These are phyloP conservation scores for Pseudotsuga menziesii DNA, from an alignment of 75 land plant genomes.

Conservation along the genomic window DNA sequence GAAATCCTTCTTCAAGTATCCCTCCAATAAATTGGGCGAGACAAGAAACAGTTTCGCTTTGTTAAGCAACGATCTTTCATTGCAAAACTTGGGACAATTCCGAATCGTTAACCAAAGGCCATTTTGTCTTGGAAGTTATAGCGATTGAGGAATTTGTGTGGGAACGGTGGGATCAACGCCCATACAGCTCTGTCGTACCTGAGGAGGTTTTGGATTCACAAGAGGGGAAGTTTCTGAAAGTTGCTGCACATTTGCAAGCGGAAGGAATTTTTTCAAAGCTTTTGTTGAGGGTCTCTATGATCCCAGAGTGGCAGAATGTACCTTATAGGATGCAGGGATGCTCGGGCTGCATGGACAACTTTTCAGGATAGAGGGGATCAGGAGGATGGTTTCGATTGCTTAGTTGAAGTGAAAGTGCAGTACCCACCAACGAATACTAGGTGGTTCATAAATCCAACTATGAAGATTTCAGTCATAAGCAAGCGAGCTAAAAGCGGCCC, in stretches of 20 bases:
- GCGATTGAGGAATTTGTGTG: slow-evolving; percentile 47
- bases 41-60: slow-evolving; percentile 12
- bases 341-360: slow-evolving; percentile 27
- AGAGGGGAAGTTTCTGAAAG: slow-evolving; percentile 36
- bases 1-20: slow-evolving; percentile 53
- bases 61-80: slow-evolving; percentile 50
- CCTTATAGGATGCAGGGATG: slow-evolving; percentile 61
- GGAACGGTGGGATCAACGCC: slow-evolving; percentile 19
- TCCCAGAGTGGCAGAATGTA: slow-evolving; percentile 46
- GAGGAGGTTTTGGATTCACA: slow-evolving; percentile 6
- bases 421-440: slow-evolving; percentile 63
- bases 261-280: slow-evolving; percentile 26
- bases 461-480: slow-evolving; percentile 45
- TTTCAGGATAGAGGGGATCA: slow-evolving; percentile 42
- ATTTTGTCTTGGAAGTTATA: slow-evolving; percentile 24
- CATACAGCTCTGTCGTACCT: not conserved
- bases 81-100: slow-evolving; percentile 23
- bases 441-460: slow-evolving; percentile 61
- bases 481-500: slow-evolving; percentile 45
- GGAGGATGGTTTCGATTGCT: slow-evolving; percentile 62
- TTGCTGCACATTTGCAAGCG: slow-evolving; percentile 49
- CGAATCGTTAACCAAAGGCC: slow-evolving; percentile 14
- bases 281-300: slow-evolving; percentile 66
- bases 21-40: slow-evolving; percentile 21
- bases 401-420: slow-evolving; percentile 39